phyloP scores from a whole-genome alignment of 2,329 filamentous ascomycete species.

The Sclerotinia spermophila region DNA sequence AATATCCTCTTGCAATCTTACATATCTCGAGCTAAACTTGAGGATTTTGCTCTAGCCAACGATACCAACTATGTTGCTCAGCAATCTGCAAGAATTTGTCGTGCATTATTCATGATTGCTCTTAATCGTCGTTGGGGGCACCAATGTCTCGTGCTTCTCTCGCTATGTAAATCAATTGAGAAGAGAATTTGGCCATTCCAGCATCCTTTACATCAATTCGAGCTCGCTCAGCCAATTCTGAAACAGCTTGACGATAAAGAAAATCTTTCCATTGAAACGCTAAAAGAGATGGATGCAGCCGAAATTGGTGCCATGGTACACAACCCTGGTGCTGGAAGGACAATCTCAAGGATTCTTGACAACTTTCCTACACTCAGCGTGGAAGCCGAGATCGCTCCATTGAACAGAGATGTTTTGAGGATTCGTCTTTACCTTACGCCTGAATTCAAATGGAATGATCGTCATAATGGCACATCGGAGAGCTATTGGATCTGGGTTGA shows the following conservation, averaged over 20 bases:
- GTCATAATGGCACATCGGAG: conserved; percentile 88
- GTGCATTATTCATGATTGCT: conserved; percentile 95
- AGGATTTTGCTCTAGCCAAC: conserved; percentile 90
- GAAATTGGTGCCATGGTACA: conserved; percentile 91
- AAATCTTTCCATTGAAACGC: conserved; percentile 69
- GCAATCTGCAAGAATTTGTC: conserved; percentile 89
- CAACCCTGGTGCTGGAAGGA: conserved; percentile 81
- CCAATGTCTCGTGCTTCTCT: conserved; percentile 86
- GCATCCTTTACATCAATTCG: conserved; percentile 93
- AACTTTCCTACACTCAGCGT: conserved; percentile 91
- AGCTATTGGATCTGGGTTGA: conserved; percentile 99
- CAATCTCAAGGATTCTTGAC: conserved; percentile 74
- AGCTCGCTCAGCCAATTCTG: conserved; percentile 78
- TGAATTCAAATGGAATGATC: conserved; percentile 93
- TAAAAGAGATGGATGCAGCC: conserved; percentile 88
- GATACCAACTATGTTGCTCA: conserved; percentile 95
- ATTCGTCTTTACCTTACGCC: conserved; percentile 82
- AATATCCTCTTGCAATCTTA: conserved; percentile 94
- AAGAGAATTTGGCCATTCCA: conserved; percentile 93
- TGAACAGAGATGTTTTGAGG: conserved; percentile 92
- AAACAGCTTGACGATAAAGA: conserved; percentile 82
- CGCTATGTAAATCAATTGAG: conserved; percentile 94
- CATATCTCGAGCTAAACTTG: conserved; percentile 80
- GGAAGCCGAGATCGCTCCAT: conserved; percentile 89
- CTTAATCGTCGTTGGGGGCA: conserved; percentile 94